Conservation (phyloP, 306 rosid genomes). For the Echinosophora koreensis region DNA sequence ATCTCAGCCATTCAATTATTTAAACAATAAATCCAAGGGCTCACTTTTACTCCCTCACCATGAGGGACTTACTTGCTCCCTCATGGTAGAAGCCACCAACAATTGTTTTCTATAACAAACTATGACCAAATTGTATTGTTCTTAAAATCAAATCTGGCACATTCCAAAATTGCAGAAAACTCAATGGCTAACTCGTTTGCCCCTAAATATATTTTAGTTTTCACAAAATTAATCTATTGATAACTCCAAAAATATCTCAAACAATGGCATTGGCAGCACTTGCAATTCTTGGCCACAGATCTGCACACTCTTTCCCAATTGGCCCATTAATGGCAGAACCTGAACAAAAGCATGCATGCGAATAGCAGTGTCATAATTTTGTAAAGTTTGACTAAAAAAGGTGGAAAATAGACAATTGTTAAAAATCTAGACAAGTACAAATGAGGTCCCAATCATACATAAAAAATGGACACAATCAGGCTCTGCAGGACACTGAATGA, state of each 20-base stretch:
- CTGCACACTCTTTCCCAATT: slow-evolving; percentile 73
- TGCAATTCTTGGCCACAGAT: slow-evolving; percentile 68
- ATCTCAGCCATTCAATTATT: no score
- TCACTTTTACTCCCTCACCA: no score
- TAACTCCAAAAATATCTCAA: slow-evolving; percentile 24
- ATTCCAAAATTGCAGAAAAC: background rate
- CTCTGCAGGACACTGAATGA: background rate
- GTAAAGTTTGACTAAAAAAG: background rate
- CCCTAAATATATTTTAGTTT: background rate
- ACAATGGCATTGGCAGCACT: slow-evolving; percentile 71
- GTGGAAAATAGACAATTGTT: background rate
- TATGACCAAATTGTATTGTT: background rate
- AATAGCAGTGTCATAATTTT: background rate
- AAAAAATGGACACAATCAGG: background rate
- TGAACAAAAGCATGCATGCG: slow-evolving; percentile 25
- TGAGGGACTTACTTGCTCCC: no score
- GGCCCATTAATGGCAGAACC: slow-evolving; percentile 74
- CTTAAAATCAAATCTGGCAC: background rate
- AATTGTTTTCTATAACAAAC: background rate
- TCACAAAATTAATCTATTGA: background rate
- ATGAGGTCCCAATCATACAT: background rate
- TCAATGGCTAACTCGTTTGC: background rate
- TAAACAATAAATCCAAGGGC: no score
- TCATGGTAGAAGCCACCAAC: no score
- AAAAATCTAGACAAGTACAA: background rate